Conservation (phyloP, 1,284 basidiomycete species). For the Earliella scabrosa region DNA sequence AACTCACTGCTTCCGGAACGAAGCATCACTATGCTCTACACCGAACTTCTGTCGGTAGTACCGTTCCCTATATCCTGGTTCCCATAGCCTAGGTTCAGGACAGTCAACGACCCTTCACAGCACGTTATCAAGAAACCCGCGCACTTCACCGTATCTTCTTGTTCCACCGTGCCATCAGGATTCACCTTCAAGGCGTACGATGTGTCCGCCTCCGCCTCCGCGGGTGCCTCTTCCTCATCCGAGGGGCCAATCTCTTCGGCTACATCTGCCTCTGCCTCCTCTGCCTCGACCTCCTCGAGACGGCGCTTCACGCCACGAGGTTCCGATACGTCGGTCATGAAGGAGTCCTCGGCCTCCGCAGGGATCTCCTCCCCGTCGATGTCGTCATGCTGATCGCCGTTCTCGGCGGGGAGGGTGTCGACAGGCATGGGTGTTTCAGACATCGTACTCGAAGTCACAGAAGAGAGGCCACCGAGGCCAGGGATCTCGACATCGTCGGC, state of each 20-base stretch:
- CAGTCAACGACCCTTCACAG: conserved; percentile 11
- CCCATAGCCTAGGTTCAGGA: conserved; percentile 72
- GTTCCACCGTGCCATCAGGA: conserved; percentile 86
- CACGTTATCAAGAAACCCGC: conserved; percentile 33
- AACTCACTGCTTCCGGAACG: conserved; percentile 79
- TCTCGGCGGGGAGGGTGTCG: conserved; percentile 15
- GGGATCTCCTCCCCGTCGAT: conserved; percentile 28
- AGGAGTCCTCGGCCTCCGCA: conserved; percentile 16
- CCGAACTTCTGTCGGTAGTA: conserved; percentile 97
- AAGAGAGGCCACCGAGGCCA: conserved; percentile 32
- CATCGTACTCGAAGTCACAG: conserved; percentile 8
- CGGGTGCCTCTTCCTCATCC: conserved; percentile 49
- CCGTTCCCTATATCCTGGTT: conserved; percentile 93
- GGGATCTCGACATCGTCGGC: conserved; percentile 34
- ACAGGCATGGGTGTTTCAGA: conserved; percentile 13
- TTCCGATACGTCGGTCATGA: conserved; percentile 19
- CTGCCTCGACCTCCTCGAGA: conserved; percentile 51
- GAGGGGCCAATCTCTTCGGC: conserved; percentile 50
- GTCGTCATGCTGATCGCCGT: conserved; percentile 16
- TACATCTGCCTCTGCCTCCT: conserved; percentile 39
- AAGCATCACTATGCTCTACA: conserved; percentile 70
- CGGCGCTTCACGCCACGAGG: conserved; percentile 72
- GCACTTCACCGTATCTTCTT: conserved; percentile 92
- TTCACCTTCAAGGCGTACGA: conserved; percentile 74
- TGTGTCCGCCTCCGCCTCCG: conserved; percentile 44